Evolutionary conservation across 352 stramenopile species (phyloP).

Genomic region (Blastocystis hominis): DNA sequence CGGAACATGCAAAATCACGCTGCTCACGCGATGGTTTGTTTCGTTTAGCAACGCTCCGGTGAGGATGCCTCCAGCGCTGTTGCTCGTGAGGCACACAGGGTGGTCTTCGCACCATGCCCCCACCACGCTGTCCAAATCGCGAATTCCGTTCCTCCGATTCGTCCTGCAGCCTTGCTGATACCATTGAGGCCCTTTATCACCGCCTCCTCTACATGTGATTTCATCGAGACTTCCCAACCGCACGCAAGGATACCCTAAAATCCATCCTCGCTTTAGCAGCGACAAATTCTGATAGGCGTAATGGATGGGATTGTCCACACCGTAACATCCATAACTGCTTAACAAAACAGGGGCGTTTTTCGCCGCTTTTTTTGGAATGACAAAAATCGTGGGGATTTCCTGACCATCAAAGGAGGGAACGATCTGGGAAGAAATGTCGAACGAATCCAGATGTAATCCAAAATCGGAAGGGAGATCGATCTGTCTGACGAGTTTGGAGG

Average conservation of each 20-base stretch:
- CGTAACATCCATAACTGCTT: constrained; percentile 44
- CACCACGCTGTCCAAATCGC: constrained; percentile 14
- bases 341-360: not conserved
- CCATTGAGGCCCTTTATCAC: constrained; percentile 32
- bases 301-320: constrained; percentile 32
- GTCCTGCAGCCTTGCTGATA: constrained; percentile 5
- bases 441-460: not conserved
- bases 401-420: not conserved
- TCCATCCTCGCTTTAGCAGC: constrained; percentile 16
- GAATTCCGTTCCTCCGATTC: not conserved
- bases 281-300: not conserved
- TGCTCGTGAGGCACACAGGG: constrained; percentile 30
- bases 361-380: not conserved
- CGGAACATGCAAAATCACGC: constrained; percentile 21
- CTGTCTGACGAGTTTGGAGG: not conserved
- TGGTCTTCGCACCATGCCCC: not conserved
- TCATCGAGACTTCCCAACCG: not conserved
- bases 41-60: not conserved
- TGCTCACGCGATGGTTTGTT: not conserved
- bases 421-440: not conserved
- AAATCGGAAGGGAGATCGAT: not conserved
- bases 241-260: constrained; percentile 3
- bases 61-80: constrained; percentile 34
- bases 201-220: constrained; percentile 3
- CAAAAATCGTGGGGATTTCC: not conserved